phyloP scores from a whole-genome alignment of 2,329 filamentous ascomycete species.

The Ophiostoma perfectum region DNA sequence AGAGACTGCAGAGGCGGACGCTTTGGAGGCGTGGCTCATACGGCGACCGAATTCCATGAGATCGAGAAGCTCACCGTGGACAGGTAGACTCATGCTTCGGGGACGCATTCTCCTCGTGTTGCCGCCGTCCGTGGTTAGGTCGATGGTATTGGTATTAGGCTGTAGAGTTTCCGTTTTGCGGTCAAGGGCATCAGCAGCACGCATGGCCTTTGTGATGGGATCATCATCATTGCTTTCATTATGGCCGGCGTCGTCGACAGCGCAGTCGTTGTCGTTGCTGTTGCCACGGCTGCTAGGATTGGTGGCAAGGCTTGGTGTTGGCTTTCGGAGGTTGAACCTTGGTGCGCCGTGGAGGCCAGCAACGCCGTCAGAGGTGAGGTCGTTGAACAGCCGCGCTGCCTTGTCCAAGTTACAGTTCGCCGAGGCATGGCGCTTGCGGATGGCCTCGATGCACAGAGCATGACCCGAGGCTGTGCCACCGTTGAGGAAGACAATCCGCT shows the following conservation, averaged over 20 bases:
- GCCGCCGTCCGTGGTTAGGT: constrained; percentile 36
- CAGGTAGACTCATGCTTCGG: constrained; percentile 47
- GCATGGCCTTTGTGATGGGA: constrained; percentile 51
- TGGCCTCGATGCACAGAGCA: constrained; percentile 48
- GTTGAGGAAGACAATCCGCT: constrained; percentile 51
- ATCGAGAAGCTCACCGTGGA: constrained; percentile 33
- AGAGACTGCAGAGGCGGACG: neutral
- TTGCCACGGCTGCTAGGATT: neutral
- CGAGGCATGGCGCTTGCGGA: constrained; percentile 43
- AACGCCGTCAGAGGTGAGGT: constrained; percentile 47
- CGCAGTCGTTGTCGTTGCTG: neutral
- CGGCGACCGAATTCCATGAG: constrained; percentile 17
- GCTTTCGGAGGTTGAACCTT: neutral
- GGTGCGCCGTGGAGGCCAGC: constrained; percentile 33
- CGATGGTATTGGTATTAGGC: constrained; percentile 42
- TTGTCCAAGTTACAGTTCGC: constrained; percentile 45
- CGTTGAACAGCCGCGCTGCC: constrained; percentile 48
- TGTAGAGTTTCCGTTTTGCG: constrained; percentile 50
- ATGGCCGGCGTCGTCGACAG: neutral
- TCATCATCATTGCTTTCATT: constrained; percentile 32
- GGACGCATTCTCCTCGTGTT: constrained; percentile 30
- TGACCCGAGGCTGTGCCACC: constrained; percentile 54
- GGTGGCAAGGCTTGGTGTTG: neutral
- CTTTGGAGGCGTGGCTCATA: constrained; percentile 29
- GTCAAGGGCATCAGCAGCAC: constrained; percentile 47